Evolutionary conservation across 2,329 filamentous ascomycete genomes (phyloP), one percentile per base, ranked within the genome.

Genomic region (Colletotrichum gloeosporioides): DNA sequence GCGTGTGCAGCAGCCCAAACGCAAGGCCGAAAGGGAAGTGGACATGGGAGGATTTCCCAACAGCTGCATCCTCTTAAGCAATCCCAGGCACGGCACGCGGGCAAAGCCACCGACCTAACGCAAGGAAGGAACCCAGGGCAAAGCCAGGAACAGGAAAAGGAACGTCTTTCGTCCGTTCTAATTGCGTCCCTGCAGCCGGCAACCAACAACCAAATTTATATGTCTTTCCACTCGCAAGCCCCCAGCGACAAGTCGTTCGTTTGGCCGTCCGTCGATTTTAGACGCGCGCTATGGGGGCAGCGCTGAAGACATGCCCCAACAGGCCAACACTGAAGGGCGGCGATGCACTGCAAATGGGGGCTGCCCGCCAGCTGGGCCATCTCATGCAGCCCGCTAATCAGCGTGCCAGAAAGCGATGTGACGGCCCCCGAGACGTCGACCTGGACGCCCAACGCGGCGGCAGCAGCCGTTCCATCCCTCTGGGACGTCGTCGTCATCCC

Each of bases 221-320:
- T 53, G 44, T 53, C 44, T 53, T 22, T 22, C 18, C 44, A 13
- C 44, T 53, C 3, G 6, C 44, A 25, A 22, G 34, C 29, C 7
- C 13, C 62, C 39, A 59, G 34, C 55, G 25, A 16, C 25, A 16
- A 55, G 22, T 31, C 18, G 18, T 34, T 62, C 55, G 64, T 39
- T 44, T 36, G 36, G n/a, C 32, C 61, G 25, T 16, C 31, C 32
- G 63, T 57, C 70, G 65, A 74, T 67, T 53, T 75, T 77, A 77
- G 71, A 77, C 71, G 75, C 75, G 75, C 75, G 75, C 75, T 57
- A 71, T 77, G 66, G 71, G 61, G 59, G 62, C 57, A 39, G 49
- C 59, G 62, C 66, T 67, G 34, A 77, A 75, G 66, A 63, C n/a
- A 29, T 53, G 25, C n/a, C 39, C 44, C 13, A 55, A 57, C 31